Conservation (phyloP, 768 basidiomycete species). For the Boletus subparvulus region DNA sequence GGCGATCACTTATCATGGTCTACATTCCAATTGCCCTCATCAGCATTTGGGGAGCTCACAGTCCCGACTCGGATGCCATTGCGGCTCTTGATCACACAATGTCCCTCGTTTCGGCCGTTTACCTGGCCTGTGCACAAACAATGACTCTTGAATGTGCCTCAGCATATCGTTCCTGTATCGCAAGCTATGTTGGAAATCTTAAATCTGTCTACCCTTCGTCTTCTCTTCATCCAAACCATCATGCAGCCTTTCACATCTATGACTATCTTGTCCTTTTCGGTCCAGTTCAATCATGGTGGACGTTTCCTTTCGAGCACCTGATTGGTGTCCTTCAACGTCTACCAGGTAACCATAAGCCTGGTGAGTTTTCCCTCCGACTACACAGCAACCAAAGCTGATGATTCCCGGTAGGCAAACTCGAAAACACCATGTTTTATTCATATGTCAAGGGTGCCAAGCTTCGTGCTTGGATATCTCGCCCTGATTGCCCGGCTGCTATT, state of each 20-base stretch:
- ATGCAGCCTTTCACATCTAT: slow-evolving; percentile 31
- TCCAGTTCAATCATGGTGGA: slow-evolving; percentile 37
- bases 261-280: slow-evolving; percentile 38
- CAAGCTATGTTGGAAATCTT: slow-evolving; percentile 23
- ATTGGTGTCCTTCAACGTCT: slow-evolving; percentile 24
- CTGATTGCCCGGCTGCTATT: slow-evolving; percentile 18
- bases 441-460: slow-evolving; percentile 20
- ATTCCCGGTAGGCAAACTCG: slow-evolving; percentile 4
- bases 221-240: slow-evolving; percentile 27
- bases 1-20: neutral
- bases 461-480: slow-evolving; percentile 12
- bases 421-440: slow-evolving; percentile 9
- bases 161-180: slow-evolving; percentile 18
- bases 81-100: slow-evolving; percentile 25
- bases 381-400: neutral
- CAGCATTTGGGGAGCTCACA: neutral
- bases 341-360: slow-evolving; percentile 22
- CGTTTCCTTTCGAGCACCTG: slow-evolving; percentile 24
- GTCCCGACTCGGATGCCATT: neutral
- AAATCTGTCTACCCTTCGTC: slow-evolving; percentile 13
- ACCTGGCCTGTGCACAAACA: slow-evolving; percentile 19
- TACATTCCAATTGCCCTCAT: neutral
- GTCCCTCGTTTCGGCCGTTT: slow-evolving; percentile 28
- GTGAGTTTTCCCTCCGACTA: neutral
- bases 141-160: neutral